These are phyloP conservation scores for Xylariomycetidae sp. DNA, from an alignment of 2,329 filamentous ascomycete species.

Conservation along the genomic window DNA sequence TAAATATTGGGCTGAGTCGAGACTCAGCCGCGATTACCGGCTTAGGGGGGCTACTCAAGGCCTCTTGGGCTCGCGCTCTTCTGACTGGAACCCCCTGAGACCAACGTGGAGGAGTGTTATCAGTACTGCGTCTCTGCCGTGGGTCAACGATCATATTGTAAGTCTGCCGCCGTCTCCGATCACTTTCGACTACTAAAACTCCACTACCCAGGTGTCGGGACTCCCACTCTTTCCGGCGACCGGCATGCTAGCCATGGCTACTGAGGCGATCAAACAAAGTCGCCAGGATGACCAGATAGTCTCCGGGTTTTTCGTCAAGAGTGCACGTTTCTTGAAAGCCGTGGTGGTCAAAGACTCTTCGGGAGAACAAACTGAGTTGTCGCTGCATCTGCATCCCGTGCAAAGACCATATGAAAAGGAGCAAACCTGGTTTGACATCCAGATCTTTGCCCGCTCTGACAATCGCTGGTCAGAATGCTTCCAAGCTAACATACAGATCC, in stretches of 20 bases:
- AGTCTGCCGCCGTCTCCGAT: slow-evolving; percentile 7
- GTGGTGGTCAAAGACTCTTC: slow-evolving; percentile 25
- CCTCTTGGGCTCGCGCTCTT: slow-evolving; percentile 21
- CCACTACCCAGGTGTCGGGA: too few species aligned
- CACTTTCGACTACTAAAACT: too few species aligned
- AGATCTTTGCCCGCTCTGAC: slow-evolving; percentile 21
- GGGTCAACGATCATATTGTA: slow-evolving; percentile 43
- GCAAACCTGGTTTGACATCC: slow-evolving; percentile 24
- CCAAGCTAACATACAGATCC: slow-evolving; percentile 23
- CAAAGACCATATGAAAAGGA: slow-evolving; percentile 19
- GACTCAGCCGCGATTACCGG: slow-evolving; percentile 26
- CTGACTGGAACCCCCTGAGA: slow-evolving; percentile 23
- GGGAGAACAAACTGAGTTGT: slow-evolving; percentile 26
- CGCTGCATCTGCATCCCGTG: slow-evolving; percentile 23
- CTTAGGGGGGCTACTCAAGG: slow-evolving; percentile 22
- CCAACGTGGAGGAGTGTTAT: slow-evolving; percentile 42
- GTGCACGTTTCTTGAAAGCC: slow-evolving; percentile 26
- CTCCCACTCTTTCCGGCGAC: slow-evolving; percentile 35
- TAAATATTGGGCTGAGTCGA: slow-evolving; percentile 34
- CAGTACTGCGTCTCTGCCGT: slow-evolving; percentile 34
- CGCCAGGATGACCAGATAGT: slow-evolving; percentile 10
- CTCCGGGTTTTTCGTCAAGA: slow-evolving; percentile 24
- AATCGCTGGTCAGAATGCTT: slow-evolving; percentile 28
- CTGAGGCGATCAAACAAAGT: slow-evolving; percentile 31
- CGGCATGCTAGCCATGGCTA: slow-evolving; percentile 33